Evolutionary conservation across 2,329 filamentous ascomycete species (phyloP).

Genomic region (Sclerotinia trifoliorum): DNA sequence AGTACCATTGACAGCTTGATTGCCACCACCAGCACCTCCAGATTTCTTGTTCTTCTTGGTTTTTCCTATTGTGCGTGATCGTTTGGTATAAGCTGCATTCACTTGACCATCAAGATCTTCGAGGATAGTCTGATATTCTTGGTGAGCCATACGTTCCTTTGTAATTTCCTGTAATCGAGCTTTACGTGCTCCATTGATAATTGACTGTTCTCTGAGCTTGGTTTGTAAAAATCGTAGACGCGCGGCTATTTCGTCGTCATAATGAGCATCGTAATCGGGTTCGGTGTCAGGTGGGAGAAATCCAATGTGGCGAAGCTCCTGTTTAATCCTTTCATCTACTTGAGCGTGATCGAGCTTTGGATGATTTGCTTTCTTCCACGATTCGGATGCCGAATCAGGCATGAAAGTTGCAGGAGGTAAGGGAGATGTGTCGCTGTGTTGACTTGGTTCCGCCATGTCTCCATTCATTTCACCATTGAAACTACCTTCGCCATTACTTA

Average conservation of each 20-base stretch:
- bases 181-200: slow-evolving; percentile 89
- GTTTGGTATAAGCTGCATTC: slow-evolving; percentile 91
- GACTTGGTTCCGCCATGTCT: slow-evolving; percentile 35
- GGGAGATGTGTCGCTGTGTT: slow-evolving; percentile 37
- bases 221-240: slow-evolving; percentile 82
- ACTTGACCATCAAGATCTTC: slow-evolving; percentile 96
- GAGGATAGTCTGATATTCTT: slow-evolving; percentile 95
- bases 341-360: slow-evolving; percentile 79
- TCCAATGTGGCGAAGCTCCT: slow-evolving; percentile 87
- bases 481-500: slow-evolving; percentile 49
- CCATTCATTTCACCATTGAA: slow-evolving; percentile 47
- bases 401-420: slow-evolving; percentile 73
- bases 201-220: slow-evolving; percentile 77
- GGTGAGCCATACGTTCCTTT: slow-evolving; percentile 89
- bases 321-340: slow-evolving; percentile 86
- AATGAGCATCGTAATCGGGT: slow-evolving; percentile 83
- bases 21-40: slow-evolving; percentile 72
- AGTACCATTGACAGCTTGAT: slow-evolving; percentile 57
- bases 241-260: slow-evolving; percentile 90
- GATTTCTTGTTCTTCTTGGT: slow-evolving; percentile 85
- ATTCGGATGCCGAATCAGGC: slow-evolving; percentile 70
- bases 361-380: slow-evolving; percentile 75
- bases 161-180: slow-evolving; percentile 81
- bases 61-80: slow-evolving; percentile 90
- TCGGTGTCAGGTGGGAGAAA: slow-evolving; percentile 68